A percentile compares a stretch with the other conserved stretches of the same genome.
Evolutionary conservation across 2,329 filamentous ascomycete species (phyloP).

Genomic region (Pseudocercospora pini-densiflorae): DNA sequence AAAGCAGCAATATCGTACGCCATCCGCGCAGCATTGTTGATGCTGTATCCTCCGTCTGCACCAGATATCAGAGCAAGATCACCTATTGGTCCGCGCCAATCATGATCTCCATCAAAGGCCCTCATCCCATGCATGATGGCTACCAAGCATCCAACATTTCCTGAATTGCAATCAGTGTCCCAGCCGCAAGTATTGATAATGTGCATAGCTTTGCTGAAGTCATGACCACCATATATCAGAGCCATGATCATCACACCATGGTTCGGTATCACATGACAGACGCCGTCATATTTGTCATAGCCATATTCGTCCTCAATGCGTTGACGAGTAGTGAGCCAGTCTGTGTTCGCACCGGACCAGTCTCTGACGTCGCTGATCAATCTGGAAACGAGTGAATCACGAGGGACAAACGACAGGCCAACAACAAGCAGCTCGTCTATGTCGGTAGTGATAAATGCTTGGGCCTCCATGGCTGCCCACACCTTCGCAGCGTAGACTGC

Average conservation of each 20-base stretch:
- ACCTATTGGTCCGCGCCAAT: constrained; percentile 3
- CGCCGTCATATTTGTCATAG: background rate
- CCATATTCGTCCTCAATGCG: constrained; percentile 9
- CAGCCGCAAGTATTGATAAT: constrained; percentile 9
- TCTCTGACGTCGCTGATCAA: background rate
- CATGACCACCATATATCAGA: constrained; percentile 6
- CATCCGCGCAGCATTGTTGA: constrained; percentile 7
- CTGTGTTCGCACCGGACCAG: background rate
- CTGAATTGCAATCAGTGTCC: constrained; percentile 9
- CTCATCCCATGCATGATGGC: constrained; percentile 10
- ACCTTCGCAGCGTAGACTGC: constrained; percentile 2
- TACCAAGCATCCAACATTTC: constrained; percentile 9
- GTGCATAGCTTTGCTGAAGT: constrained; percentile 7
- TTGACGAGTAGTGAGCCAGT: constrained; percentile 7
- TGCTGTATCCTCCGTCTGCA: constrained; percentile 3
- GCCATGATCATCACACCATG: constrained; percentile 8
- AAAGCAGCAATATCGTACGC: constrained; percentile 4
- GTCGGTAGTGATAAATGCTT: constrained; percentile 7
- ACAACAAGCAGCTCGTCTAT: constrained; percentile 1
- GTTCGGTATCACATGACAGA: constrained; percentile 10
- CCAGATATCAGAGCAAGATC: constrained; percentile 1
- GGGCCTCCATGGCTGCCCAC: constrained; percentile 10
- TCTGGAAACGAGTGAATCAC: background rate
- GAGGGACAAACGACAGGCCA: background rate
- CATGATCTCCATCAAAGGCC: constrained; percentile 2